Conservation (phyloP, 2,329 filamentous ascomycete species). For the Metarhizium robertsii region DNA sequence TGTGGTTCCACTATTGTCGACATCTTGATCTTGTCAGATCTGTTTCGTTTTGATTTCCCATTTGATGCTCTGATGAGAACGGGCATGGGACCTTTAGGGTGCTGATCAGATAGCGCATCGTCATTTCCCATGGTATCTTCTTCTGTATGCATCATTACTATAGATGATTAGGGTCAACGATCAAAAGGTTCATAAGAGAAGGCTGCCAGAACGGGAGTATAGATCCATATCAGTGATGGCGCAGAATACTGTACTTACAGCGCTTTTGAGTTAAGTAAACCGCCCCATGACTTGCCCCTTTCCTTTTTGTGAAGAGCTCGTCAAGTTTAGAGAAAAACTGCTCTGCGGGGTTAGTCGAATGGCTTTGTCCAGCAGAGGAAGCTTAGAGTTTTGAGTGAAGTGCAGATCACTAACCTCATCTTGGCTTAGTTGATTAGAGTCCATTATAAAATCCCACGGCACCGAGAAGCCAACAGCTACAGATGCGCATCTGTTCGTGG, state of each 20-base stretch:
- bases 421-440: constrained; percentile 22
- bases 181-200: neutral
- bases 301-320: constrained; percentile 57
- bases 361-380: neutral
- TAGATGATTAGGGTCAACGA: neutral
- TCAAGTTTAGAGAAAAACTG: constrained; percentile 66
- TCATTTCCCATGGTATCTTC: constrained; percentile 23
- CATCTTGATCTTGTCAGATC: constrained; percentile 58
- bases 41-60: constrained; percentile 55
- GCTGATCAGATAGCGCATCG: constrained; percentile 50
- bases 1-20: constrained; percentile 74
- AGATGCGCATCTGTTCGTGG: neutral
- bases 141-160: neutral
- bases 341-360: neutral
- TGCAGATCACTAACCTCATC: constrained; percentile 26
- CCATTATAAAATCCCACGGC: constrained; percentile 13
- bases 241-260: constrained; percentile 34
- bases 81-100: constrained; percentile 51
- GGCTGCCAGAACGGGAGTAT: neutral
- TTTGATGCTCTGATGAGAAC: constrained; percentile 79
- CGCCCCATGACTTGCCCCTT: constrained; percentile 62
- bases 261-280: constrained; percentile 71
- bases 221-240: neutral
- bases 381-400: neutral
- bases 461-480: neutral